A percentile compares a stretch with the other conserved stretches of the same genome.
Conservation (phyloP, 202 grass and related monocot species). For the Dendrocalamus latiflorus region DNA sequence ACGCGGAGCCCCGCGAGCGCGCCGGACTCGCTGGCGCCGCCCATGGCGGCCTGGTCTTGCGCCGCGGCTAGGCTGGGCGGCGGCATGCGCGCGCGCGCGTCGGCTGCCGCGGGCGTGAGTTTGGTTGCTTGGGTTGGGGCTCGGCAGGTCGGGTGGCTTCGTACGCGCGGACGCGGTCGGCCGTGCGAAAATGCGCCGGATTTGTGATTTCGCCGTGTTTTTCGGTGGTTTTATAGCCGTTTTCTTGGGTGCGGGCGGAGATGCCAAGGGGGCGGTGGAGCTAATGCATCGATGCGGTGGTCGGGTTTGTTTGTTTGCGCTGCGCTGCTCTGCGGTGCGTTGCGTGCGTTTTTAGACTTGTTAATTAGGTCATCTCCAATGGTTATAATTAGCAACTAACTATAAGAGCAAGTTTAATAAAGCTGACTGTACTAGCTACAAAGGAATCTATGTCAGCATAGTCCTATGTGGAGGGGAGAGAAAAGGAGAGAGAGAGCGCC, state of each 20-base stretch:
- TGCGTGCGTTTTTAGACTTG: too few species aligned
- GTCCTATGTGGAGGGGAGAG: too few species aligned
- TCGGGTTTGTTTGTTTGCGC: too few species aligned
- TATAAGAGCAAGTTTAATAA: too few species aligned
- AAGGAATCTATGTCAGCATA: too few species aligned
- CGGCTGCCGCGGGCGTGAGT: not conserved
- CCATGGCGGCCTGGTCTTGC: not conserved
- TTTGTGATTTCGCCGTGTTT: not conserved
- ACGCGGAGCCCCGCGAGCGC: not conserved
- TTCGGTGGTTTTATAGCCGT: not conserved
- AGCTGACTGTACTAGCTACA: too few species aligned
- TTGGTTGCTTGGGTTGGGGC: not conserved
- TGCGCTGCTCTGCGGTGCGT: too few species aligned
- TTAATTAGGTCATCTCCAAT: too few species aligned
- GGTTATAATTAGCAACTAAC: too few species aligned
- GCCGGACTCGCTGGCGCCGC: not conserved
- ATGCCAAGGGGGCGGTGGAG: not conserved
- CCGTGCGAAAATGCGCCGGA: not conserved
- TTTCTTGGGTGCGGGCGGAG: not conserved
- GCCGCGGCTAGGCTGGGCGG: conserved; percentile 37
- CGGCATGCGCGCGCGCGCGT: conserved; percentile 24
- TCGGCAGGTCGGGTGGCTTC: not conserved
- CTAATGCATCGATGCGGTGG: not conserved
- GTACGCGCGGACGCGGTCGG: not conserved
- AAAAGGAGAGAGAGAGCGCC: too few species aligned